Base-by-base conservation (phyloP, 768 basidiomycete species). In the Lentinula aciculospora region DNA sequence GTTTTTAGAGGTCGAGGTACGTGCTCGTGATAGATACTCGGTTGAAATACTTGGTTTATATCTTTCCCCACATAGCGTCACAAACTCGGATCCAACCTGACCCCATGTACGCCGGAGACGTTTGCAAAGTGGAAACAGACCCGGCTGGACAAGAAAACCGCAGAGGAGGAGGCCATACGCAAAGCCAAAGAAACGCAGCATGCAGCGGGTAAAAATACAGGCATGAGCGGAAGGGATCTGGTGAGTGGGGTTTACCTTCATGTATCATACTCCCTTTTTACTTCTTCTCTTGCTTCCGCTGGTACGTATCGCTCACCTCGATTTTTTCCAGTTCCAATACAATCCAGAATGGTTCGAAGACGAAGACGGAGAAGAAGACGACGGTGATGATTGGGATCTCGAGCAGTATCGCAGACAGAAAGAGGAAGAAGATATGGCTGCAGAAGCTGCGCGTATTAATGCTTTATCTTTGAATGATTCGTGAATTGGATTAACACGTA, bases 111-210 rank as follows among this genome's bases (percentile, higher is more conserved):
- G 1, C 82, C 79, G 0, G 97, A 99, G 68, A 76, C 86, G 1
- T 99, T 99, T 68, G 90, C 92, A 0, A 76, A 81, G 49, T 99
- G 97, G 97, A 98, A 98, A 75, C 88, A 88, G 77, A 98, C 89
- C 39, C 77, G 97, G 37, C 80, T 94, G 84, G 84, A 94, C 77
- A 98, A 98, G 84, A 98, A 98, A 71, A 77, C 84, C 42, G 96
- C 94, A 7, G 95, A 98, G 67, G 74, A 79, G 48, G 93, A 98
- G 56, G 93, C 84, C 0, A 13, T 85, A 60, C 82, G 82, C 64
- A 93, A 90, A 69, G 81, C 92, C 25, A 97, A 97, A 74, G 87
- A 92, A 51, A 66, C 82, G 5, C 88, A 92, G 62, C 81, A 78
- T 63, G 82, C 86, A 2, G 94, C 94, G 2, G 96, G 95, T 59